phyloP scores from a whole-genome alignment of 2,329 filamentous ascomycete genomes.

The Cercospora sojina region DNA sequence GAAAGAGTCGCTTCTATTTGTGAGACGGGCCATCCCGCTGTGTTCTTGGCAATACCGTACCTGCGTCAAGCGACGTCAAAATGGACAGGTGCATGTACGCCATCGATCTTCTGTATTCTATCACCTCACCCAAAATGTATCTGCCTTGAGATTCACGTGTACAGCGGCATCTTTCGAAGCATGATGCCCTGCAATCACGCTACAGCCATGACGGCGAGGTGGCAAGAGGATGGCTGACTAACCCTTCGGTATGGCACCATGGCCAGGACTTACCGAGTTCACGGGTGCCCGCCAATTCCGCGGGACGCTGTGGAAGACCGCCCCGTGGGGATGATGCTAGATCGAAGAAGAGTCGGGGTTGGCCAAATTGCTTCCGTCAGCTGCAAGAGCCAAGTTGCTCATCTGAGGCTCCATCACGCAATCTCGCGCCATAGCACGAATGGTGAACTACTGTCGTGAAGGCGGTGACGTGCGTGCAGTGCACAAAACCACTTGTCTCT shows the following conservation, averaged over 20 bases:
- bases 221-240: background rate
- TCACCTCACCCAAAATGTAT: background rate
- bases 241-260: background rate
- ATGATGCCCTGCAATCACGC: background rate
- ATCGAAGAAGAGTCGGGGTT: background rate
- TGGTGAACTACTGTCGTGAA: background rate
- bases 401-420: slow-evolving; percentile 10
- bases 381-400: slow-evolving; percentile 5
- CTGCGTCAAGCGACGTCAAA: background rate
- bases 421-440: slow-evolving; percentile 14
- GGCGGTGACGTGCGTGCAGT: background rate
- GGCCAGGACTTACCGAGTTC: background rate
- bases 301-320: background rate
- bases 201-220: background rate
- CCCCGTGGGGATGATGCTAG: background rate
- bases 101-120: background rate
- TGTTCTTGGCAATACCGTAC: background rate
- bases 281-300: background rate
- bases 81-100: background rate
- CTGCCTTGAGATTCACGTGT: background rate
- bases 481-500: background rate
- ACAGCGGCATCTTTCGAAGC: background rate
- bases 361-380: background rate
- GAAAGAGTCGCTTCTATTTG: background rate
- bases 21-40: background rate